Conservation (phyloP, 2,329 filamentous ascomycete genomes). For the Niveomyces coronatus region DNA sequence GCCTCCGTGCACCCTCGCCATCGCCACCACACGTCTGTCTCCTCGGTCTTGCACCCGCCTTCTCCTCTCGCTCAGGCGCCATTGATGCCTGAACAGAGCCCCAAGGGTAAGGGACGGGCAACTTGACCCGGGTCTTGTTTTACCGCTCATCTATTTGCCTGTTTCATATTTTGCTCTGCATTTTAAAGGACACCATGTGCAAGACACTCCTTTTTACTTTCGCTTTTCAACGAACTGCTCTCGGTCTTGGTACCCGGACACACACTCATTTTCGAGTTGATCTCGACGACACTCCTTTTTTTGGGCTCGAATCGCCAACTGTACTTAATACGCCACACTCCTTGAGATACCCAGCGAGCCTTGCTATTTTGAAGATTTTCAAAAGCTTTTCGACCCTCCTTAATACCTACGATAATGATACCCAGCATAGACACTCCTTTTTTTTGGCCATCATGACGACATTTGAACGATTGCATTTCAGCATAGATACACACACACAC, state of each 20-base stretch:
- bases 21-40: constrained; percentile 25
- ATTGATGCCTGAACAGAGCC: constrained; percentile 19
- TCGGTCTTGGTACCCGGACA: constrained; percentile 8
- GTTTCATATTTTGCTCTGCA: constrained; percentile 5
- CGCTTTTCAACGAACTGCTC: constrained; percentile 19
- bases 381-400: constrained; percentile 9
- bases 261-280: constrained; percentile 19
- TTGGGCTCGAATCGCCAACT: constrained; percentile 13
- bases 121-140: constrained; percentile 21
- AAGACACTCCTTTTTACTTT: constrained; percentile 26
- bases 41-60: constrained; percentile 24
- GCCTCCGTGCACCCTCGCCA: constrained; percentile 22
- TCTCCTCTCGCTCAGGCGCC: constrained; percentile 25
- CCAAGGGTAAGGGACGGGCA: constrained; percentile 26
- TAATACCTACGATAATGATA: constrained; percentile 20
- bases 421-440: constrained; percentile 26
- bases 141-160: constrained; percentile 13
- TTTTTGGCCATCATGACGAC: constrained; percentile 27
- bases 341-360: constrained; percentile 14
- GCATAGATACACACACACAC: constrained; percentile 36
- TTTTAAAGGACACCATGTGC: constrained; percentile 26
- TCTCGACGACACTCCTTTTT: constrained; percentile 23
- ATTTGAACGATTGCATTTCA: too few relatives aligned
- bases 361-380: constrained; percentile 1
- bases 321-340: constrained; percentile 23